Base-by-base conservation (phyloP, 441 rosid species). In the Pelargonium citronellum region DNA sequence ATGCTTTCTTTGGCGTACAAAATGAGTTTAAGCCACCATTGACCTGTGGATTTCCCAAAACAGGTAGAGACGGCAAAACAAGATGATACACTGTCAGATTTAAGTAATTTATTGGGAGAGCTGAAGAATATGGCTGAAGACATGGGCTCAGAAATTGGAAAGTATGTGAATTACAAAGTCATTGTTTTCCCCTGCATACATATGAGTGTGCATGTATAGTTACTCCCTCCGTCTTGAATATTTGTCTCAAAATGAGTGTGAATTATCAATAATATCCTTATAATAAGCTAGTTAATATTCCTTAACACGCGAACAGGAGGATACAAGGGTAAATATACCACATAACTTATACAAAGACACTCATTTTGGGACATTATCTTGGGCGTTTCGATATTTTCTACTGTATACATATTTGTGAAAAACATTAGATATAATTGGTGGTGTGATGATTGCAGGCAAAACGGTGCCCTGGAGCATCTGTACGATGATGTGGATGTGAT, bases 91-190 rank as follows among this genome's bases (percentile, higher is more conserved):
- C 81, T 94, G 47, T 81, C 87, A 1, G 90, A 92, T 67, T 72
- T 95, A 69, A 95, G 98, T 64, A 73, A 81, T 70, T 78, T 95
- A 24, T 75, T 90, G 16, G 93, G 91, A 20, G 97, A 95, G 66
- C 76, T 95, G 75, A 95, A 90, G 83, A 74, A 72, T 37, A 95
- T 95, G 98, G 99, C 98, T 7, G 69, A 83, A 12, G 98, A 88
- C 67, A 89, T 94, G 96, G 95, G 96, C 49, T 79, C 87, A 4
- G 99, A 90, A 81, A 85, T 94, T 60, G 91, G 84, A 64, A 79
- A 86, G 98, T 93, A 64, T 9, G 74, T 68, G 44, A 8, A 44
- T 44, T 44, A 8, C 49, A 44, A 13, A 44, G 2, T 13, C 49
- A 44, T 3, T 44, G 49, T 44, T 44, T 44, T 44, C 9, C 49